These are phyloP conservation scores for Ambrosia hybrid DNA, from an alignment of 140 eudicot species.

Conservation along the genomic window DNA sequence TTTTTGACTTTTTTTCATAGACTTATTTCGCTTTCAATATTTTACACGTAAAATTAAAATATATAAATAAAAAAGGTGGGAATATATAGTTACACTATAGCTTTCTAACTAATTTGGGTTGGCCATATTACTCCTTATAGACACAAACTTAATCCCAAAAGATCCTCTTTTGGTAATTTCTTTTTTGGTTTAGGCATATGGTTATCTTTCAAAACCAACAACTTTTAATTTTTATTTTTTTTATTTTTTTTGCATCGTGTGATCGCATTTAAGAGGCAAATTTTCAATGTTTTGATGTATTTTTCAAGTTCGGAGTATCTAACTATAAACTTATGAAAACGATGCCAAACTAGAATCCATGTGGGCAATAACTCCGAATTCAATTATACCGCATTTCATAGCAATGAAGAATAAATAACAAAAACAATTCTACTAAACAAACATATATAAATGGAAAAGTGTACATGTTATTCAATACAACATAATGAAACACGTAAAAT, in stretches of 20 bases:
- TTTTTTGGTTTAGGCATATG: conserved; percentile 20
- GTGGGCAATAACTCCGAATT: conserved; percentile 20
- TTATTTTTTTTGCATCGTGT: neutral
- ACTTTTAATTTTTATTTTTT: neutral
- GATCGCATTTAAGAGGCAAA: conserved; percentile 11
- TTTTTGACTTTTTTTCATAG: neutral
- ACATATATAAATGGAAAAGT: neutral
- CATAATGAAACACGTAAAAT: too few species aligned
- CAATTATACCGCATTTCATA: conserved; percentile 11
- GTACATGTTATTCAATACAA: too few species aligned
- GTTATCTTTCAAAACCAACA: conserved; percentile 26
- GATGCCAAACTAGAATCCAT: conserved; percentile 20
- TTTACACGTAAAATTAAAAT: conserved; percentile 10
- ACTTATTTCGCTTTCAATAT: conserved; percentile 5
- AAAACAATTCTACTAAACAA: neutral
- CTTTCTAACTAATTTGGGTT: conserved; percentile 18
- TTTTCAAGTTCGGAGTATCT: conserved; percentile 15
- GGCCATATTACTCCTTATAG: conserved; percentile 28
- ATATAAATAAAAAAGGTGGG: neutral
- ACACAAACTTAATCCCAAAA: conserved; percentile 17
- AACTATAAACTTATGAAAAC: conserved; percentile 12
- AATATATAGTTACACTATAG: conserved; percentile 25
- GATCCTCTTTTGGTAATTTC: conserved; percentile 1
- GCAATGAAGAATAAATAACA: neutral
- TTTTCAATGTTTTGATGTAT: conserved; percentile 15